These are phyloP conservation scores for Aspergillus costaricaensis DNA, from an alignment of 2,329 filamentous ascomycete genomes.

Conservation along the genomic window DNA sequence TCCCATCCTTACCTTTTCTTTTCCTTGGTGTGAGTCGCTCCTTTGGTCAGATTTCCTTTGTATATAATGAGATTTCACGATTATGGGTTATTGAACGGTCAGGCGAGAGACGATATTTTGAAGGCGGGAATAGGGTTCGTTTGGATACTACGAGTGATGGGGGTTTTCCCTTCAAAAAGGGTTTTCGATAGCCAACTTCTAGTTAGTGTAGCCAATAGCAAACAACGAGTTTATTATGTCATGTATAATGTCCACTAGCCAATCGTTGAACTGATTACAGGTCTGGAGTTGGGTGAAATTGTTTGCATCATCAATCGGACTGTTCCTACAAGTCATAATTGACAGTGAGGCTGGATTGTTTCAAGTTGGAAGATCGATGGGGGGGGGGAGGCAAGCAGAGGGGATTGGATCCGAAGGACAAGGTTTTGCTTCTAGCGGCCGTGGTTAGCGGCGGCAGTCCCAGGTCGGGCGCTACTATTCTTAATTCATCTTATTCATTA, in stretches of 20 bases:
- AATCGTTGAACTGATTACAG: not conserved
- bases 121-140: not conserved
- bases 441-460: constrained; percentile 7
- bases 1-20: not conserved
- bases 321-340: not conserved
- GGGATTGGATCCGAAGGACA: constrained; percentile 1
- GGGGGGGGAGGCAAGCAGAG: not conserved
- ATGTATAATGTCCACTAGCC: not conserved
- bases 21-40: not conserved
- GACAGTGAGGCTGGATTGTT: not conserved
- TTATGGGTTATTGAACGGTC: not conserved
- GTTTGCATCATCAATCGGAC: not conserved
- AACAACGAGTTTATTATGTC: not conserved
- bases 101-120: not conserved
- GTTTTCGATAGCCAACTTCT: no score
- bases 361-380: not conserved
- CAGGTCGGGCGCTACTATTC: not conserved
- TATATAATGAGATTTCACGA: not conserved
- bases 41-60: not conserved
- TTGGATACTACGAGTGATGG: not conserved
- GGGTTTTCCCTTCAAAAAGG: not conserved
- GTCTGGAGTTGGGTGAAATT: not conserved
- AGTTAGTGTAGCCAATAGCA: not conserved
- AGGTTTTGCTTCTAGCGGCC: not conserved
- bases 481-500: not conserved